Conservation (phyloP, 1,284 basidiomycete genomes). For the Pterulicium gracile region DNA sequence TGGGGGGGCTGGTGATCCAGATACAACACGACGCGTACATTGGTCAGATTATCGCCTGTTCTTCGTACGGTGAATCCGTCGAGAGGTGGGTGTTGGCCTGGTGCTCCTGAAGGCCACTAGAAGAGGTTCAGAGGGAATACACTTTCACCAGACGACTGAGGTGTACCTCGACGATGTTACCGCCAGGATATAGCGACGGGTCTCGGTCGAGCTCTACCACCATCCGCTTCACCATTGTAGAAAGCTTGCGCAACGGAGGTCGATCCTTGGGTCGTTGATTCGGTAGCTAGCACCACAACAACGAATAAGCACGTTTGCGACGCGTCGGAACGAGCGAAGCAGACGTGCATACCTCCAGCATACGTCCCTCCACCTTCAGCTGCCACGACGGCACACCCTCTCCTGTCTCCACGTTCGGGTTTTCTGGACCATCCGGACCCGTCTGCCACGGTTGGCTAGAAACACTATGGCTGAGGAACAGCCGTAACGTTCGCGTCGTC, state of each 20-base stretch:
- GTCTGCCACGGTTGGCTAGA: slow-evolving; percentile 82
- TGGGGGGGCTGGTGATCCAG: slow-evolving; percentile 83
- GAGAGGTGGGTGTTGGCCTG: slow-evolving; percentile 42
- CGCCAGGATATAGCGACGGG: slow-evolving; percentile 72
- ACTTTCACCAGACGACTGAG: neutral
- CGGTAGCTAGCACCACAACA: slow-evolving; percentile 31
- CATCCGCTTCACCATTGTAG: slow-evolving; percentile 77
- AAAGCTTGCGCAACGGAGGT: slow-evolving; percentile 66
- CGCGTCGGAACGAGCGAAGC: neutral
- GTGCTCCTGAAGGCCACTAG: slow-evolving; percentile 55
- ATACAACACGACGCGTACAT: slow-evolving; percentile 73
- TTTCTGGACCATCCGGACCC: slow-evolving; percentile 23
- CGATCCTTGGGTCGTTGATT: slow-evolving; percentile 64
- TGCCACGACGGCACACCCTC: slow-evolving; percentile 88
- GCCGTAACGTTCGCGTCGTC: slow-evolving; percentile 78
- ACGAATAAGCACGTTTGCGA: neutral
- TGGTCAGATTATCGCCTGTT: slow-evolving; percentile 70
- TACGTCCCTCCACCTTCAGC: slow-evolving; percentile 79
- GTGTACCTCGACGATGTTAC: slow-evolving; percentile 66
- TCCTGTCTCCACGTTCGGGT: slow-evolving; percentile 45
- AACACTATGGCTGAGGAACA: slow-evolving; percentile 85
- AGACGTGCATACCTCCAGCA: slow-evolving; percentile 56
- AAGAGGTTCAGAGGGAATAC: slow-evolving; percentile 3
- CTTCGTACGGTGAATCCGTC: slow-evolving; percentile 89
- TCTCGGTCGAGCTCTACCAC: slow-evolving; percentile 86